A percentile compares a stretch with the other conserved stretches of the same genome.
Evolutionary conservation across 495 filamentous ascomycete species (phyloP).

Genomic region (Tuber aestivum): DNA sequence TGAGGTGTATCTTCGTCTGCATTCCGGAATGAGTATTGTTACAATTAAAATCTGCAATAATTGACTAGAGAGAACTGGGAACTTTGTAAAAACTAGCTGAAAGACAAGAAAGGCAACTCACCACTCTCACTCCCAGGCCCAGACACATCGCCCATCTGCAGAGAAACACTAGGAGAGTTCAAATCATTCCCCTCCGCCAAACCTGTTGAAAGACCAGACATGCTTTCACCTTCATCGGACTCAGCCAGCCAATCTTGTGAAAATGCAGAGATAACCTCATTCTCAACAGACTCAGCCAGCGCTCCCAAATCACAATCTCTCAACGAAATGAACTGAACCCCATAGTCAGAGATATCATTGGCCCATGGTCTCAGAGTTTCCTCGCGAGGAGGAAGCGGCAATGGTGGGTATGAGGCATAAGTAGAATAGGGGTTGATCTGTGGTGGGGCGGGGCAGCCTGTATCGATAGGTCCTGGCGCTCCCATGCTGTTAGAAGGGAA

Average conservation of each 20-base stretch:
- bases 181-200: background rate
- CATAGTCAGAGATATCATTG: background rate
- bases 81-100: background rate
- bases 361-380: background rate
- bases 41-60: background rate
- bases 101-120: background rate
- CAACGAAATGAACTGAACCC: background rate
- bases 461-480: too few species aligned
- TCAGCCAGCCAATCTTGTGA: too few species aligned
- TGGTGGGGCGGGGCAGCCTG: background rate
- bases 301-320: background rate
- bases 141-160: background rate
- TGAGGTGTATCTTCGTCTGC: background rate
- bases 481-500: too few species aligned
- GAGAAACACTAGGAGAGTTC: rapidly evolving
- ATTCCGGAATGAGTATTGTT: background rate
- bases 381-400: background rate
- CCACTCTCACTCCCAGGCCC: background rate
- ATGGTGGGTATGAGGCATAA: background rate
- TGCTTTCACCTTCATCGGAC: too few species aligned
- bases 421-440: background rate
- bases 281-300: too few species aligned
- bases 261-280: background rate
- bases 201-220: background rate
- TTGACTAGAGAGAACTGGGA: background rate